phyloP scores from a whole-genome alignment of 1,284 basidiomycete genomes.

The Apiotrichum gamsii region DNA sequence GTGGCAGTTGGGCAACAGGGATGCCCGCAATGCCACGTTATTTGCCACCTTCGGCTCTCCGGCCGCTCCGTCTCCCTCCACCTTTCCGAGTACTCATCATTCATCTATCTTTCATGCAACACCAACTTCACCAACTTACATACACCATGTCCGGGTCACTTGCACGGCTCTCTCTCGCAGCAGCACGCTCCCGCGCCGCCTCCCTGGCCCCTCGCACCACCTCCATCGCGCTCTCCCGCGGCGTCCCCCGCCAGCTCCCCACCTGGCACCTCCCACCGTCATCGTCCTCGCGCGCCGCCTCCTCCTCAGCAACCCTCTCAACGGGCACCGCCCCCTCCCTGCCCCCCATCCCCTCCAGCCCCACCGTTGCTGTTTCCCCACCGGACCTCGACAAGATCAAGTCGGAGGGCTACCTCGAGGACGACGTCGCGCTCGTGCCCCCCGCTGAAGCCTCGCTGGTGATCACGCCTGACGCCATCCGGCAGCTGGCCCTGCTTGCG shows the following conservation, averaged over 20 bases:
- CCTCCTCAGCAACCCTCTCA: constrained; percentile 1
- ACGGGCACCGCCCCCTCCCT: background rate
- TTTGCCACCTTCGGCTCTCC: too few species aligned
- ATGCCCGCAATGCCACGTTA: too few species aligned
- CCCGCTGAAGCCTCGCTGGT: constrained; percentile 29
- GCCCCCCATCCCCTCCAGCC: constrained; percentile 1
- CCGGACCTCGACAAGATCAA: constrained; percentile 40
- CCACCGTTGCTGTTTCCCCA: constrained; percentile 25
- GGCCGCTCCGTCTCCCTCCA: too few species aligned
- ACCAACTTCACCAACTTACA: too few species aligned
- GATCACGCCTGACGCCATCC: constrained; percentile 40
- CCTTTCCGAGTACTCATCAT: too few species aligned
- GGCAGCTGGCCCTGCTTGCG: constrained; percentile 44
- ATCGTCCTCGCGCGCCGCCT: background rate
- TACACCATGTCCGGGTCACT: too few species aligned
- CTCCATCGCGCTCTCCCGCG: too few species aligned
- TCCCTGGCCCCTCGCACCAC: too few species aligned
- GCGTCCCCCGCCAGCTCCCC: background rate
- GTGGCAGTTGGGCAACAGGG: too few species aligned
- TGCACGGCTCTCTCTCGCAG: too few species aligned
- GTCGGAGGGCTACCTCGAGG: constrained; percentile 41
- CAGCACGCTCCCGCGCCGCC: too few species aligned
- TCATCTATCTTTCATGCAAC: too few species aligned
- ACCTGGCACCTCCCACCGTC: background rate
- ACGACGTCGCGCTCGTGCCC: constrained; percentile 38